Evolutionary conservation across 805 yeast genomes (phyloP).

Genomic region (Starmera caribaea): DNA sequence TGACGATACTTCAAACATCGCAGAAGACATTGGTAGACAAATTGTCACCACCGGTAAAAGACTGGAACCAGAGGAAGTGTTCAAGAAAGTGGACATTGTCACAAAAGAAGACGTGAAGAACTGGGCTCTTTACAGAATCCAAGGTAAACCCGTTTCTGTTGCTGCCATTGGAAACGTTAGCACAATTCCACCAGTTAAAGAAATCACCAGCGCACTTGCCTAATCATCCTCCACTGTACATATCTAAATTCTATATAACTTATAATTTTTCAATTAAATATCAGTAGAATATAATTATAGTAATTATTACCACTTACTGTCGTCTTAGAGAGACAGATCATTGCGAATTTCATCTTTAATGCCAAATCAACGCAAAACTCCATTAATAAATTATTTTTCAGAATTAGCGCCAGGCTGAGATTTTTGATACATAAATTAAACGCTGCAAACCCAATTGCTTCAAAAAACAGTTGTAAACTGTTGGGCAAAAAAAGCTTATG

Average conservation of each 20-base stretch:
- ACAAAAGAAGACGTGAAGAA: conserved; percentile 68
- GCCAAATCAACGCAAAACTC: too few relatives aligned
- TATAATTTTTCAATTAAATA: neutral
- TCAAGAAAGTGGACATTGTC: conserved; percentile 62
- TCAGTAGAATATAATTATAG: too few relatives aligned
- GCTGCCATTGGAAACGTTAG: conserved; percentile 85
- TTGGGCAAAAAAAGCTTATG: too few relatives aligned
- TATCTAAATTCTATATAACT: neutral
- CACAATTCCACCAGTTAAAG: conserved; percentile 57
- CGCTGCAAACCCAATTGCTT: too few relatives aligned
- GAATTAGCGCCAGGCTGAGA: too few relatives aligned
- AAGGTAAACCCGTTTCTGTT: conserved; percentile 73
- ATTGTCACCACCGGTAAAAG: conserved; percentile 82
- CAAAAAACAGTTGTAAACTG: too few relatives aligned
- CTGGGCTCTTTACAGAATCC: conserved; percentile 81
- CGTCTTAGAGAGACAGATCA: too few relatives aligned
- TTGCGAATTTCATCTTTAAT: too few relatives aligned
- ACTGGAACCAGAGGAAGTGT: conserved; percentile 36
- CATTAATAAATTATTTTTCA: too few relatives aligned
- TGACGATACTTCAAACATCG: conserved; percentile 92
- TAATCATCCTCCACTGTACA: conserved; percentile 1
- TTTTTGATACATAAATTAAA: too few relatives aligned
- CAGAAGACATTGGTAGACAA: conserved; percentile 97
- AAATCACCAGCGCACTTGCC: conserved; percentile 36
- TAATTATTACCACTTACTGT: too few relatives aligned